Conservation (phyloP, 257 asterid species). For the Gynochthodes officinalis region DNA sequence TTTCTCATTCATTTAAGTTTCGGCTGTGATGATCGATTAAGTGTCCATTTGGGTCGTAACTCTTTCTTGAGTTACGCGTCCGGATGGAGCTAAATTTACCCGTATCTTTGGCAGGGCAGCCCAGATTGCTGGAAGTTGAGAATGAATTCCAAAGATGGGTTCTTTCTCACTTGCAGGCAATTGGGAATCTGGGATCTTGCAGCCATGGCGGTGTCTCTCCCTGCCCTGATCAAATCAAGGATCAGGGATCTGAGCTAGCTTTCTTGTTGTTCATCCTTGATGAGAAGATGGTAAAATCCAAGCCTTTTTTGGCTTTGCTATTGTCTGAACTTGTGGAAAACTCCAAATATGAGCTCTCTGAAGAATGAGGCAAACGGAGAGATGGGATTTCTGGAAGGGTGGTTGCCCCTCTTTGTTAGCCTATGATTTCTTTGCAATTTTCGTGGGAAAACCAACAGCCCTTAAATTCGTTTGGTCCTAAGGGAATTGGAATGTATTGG, state of each 20-base stretch:
- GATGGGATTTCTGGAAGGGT: slow-evolving; percentile 26
- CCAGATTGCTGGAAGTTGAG: not conserved
- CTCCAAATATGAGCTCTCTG: not conserved
- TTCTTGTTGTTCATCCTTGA: not conserved
- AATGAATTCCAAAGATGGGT: too few species aligned
- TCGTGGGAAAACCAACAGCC: not conserved
- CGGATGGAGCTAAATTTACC: slow-evolving; percentile 1
- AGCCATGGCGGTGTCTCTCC: slow-evolving; percentile 9
- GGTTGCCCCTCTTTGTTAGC: slow-evolving; percentile 56
- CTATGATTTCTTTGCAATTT: slow-evolving; percentile 11
- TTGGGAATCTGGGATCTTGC: slow-evolving; percentile 1
- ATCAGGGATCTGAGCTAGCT: not conserved
- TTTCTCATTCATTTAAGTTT: not conserved
- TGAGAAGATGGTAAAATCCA: not conserved
- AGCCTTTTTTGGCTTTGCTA: not conserved
- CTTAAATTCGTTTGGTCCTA: not conserved
- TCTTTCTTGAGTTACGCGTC: too few species aligned
- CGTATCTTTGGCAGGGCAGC: slow-evolving; percentile 24
- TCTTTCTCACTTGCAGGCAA: slow-evolving; percentile 3
- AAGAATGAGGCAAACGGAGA: slow-evolving; percentile 10
- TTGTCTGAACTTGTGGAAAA: not conserved
- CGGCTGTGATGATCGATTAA: slow-evolving; percentile 26
- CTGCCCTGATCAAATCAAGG: not conserved
- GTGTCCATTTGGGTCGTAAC: too few species aligned
- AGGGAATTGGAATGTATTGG: not conserved